A percentile compares a stretch with the other conserved stretches of the same genome.
phyloP scores from a whole-genome alignment of 2,329 filamentous ascomycete genomes.

The Raffaelea arxii region DNA sequence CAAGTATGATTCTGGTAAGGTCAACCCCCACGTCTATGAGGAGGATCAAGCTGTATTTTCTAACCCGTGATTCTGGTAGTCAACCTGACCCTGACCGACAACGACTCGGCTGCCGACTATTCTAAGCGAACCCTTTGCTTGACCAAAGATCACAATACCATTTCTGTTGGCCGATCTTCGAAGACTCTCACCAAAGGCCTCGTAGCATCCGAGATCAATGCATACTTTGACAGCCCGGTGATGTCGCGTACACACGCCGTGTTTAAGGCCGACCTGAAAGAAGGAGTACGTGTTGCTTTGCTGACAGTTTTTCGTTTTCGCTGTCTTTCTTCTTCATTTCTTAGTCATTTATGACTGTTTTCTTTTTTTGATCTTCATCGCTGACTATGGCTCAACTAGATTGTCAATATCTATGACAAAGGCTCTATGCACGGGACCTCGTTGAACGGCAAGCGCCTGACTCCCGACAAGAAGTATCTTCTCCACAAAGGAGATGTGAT shows the following conservation, averaged over 20 bases:
- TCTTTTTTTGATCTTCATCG: too few relatives aligned
- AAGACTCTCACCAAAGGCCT: slow-evolving; percentile 34
- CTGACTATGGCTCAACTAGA: neutral
- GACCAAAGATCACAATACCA: slow-evolving; percentile 11
- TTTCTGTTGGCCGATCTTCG: slow-evolving; percentile 34
- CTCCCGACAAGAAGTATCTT: slow-evolving; percentile 7
- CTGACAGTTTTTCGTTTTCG: neutral
- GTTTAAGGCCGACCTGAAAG: slow-evolving; percentile 31
- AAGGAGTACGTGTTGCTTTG: slow-evolving; percentile 28
- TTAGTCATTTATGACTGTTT: neutral
- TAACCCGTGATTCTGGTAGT: slow-evolving; percentile 10
- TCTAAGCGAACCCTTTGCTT: slow-evolving; percentile 21
- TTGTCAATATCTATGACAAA: slow-evolving; percentile 28
- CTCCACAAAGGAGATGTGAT: slow-evolving; percentile 26
- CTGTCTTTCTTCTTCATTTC: slow-evolving; percentile 7
- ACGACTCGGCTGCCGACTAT: slow-evolving; percentile 9
- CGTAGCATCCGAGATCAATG: slow-evolving; percentile 35
- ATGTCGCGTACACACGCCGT: slow-evolving; percentile 61
- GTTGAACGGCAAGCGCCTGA: slow-evolving; percentile 24
- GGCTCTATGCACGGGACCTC: slow-evolving; percentile 46
- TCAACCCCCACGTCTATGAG: too few relatives aligned
- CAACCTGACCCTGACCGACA: slow-evolving; percentile 11
- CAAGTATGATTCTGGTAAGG: too few relatives aligned
- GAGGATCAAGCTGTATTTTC: too few relatives aligned
- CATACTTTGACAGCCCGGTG: slow-evolving; percentile 61